Percentiles rank a stretch among this genome's conserved stretches.
These are phyloP conservation scores for Colletotrichum australisinense DNA, from an alignment of 2,329 filamentous ascomycete genomes.

Conservation along the genomic window DNA sequence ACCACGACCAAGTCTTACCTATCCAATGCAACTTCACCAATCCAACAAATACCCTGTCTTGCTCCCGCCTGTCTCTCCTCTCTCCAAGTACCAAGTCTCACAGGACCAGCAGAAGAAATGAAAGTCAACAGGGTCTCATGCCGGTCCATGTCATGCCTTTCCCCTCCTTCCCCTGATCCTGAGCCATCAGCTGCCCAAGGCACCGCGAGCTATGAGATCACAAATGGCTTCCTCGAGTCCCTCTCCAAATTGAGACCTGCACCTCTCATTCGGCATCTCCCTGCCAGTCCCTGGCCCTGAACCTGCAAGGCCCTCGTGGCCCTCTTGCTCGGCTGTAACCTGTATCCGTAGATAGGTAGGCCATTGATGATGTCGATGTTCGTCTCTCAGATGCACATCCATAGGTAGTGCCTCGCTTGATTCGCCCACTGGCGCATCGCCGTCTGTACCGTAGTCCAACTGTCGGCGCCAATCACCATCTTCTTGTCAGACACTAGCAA, in stretches of 20 bases:
- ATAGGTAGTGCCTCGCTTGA: background rate
- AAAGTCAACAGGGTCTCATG: background rate
- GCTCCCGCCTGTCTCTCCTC: background rate
- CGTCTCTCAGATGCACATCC: background rate
- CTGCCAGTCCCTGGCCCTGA: background rate
- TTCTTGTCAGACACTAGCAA: background rate
- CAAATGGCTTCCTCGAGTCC: background rate
- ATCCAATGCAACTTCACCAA: background rate
- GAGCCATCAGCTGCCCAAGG: background rate
- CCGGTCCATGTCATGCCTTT: conserved; percentile 1
- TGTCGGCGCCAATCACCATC: background rate
- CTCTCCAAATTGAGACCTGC: background rate
- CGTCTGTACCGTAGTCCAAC: background rate
- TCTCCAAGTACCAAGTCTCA: background rate
- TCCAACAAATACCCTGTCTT: background rate
- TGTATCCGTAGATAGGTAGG: no score
- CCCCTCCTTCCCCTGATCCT: background rate
- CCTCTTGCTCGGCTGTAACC: no score
- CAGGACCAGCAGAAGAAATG: background rate
- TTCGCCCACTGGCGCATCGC: background rate
- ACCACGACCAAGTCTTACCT: background rate
- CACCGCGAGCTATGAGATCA: conserved; percentile 2
- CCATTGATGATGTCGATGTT: background rate
- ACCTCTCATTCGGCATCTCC: background rate
- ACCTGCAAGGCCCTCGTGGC: background rate